Conservation (phyloP, 352 stramenopile species). For the Pythium dissimile region DNA sequence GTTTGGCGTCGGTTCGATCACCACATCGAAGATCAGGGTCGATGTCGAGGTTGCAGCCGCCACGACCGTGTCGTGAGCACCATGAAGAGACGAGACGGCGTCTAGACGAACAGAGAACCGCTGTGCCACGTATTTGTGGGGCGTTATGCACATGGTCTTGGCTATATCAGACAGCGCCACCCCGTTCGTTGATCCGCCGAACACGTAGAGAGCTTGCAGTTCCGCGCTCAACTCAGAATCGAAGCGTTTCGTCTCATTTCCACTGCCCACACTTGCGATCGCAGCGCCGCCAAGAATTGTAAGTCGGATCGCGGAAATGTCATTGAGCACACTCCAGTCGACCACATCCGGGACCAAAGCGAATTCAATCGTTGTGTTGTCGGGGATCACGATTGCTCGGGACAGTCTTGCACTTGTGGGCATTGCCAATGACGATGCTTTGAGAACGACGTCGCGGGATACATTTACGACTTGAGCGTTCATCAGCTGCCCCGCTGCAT, state of each 20-base stretch:
- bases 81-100: neutral
- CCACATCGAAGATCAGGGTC: neutral
- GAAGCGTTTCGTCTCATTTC: neutral
- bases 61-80: neutral
- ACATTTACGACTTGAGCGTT: neutral
- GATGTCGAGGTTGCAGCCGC: neutral
- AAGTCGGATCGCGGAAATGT: constrained; percentile 2
- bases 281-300: neutral
- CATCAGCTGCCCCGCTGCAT: constrained; percentile 4
- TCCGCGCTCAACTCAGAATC: neutral
- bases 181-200: neutral
- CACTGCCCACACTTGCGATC: neutral
- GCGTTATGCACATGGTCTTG: neutral
- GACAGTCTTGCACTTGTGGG: neutral
- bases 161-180: neutral
- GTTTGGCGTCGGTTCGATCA: constrained; percentile 23
- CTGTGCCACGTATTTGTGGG: constrained; percentile 2
- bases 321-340: neutral
- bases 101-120: constrained; percentile 6
- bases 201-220: neutral
- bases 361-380: constrained; percentile 3
- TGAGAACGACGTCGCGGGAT: neutral
- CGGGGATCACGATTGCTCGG: neutral
- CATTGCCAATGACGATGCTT: neutral
- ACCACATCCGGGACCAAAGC: neutral